Percentiles rank a stretch among this genome's conserved stretches.
These are phyloP conservation scores for Boeremia lycopersici DNA, from an alignment of 2,329 filamentous ascomycete genomes.

Conservation along the genomic window DNA sequence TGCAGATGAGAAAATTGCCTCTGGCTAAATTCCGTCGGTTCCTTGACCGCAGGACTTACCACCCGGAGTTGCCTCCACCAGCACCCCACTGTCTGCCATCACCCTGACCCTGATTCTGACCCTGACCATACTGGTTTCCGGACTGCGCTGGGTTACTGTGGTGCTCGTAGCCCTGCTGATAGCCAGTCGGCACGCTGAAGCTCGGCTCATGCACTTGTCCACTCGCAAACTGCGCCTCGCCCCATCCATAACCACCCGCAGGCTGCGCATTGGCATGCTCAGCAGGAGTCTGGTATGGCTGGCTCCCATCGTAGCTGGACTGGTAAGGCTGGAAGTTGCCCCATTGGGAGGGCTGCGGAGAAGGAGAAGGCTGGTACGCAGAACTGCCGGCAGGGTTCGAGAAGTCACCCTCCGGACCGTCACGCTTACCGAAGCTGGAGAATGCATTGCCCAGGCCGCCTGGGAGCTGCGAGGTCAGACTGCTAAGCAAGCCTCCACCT, in stretches of 20 bases:
- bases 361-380: conserved; percentile 31
- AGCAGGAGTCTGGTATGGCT: conserved; percentile 34
- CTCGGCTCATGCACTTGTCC: conserved; percentile 42
- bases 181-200: conserved; percentile 43
- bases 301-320: conserved; percentile 38
- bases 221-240: conserved; percentile 37
- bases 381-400: not conserved
- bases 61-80: conserved; percentile 36
- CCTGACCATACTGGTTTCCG: conserved; percentile 33
- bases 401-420: conserved; percentile 27
- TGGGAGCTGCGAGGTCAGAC: conserved; percentile 24
- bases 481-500: conserved; percentile 34
- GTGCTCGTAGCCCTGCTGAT: conserved; percentile 47
- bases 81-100: conserved; percentile 40
- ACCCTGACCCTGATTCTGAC: conserved; percentile 21
- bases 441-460: conserved; percentile 25
- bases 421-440: conserved; percentile 33
- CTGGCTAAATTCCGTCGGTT: too few species aligned
- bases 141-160: conserved; percentile 21
- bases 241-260: conserved; percentile 34
- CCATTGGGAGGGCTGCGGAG: conserved; percentile 30
- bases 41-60: conserved; percentile 18
- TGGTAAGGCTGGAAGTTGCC: conserved; percentile 44
- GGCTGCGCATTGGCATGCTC: conserved; percentile 36
- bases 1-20: not conserved